Percentiles rank a stretch among this genome's conserved stretches.
These are phyloP conservation scores for Brettanomyces sp. DNA, from an alignment of 805 yeast genomes.

Conservation along the genomic window DNA sequence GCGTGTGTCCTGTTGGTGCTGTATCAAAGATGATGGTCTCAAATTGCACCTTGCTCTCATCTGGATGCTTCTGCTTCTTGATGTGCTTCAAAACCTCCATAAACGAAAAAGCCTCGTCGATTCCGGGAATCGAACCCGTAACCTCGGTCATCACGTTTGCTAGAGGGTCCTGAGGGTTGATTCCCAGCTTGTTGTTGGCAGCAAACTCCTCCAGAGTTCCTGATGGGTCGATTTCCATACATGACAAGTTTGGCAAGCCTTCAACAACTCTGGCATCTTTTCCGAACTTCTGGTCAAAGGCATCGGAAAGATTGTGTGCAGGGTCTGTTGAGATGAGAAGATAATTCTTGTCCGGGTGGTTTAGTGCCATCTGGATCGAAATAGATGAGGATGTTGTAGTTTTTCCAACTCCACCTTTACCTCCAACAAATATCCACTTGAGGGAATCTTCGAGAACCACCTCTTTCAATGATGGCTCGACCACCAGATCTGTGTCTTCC, in stretches of 20 bases:
- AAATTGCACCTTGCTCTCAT: constrained; percentile 34
- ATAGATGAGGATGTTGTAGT: constrained; percentile 95
- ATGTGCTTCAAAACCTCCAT: constrained; percentile 98
- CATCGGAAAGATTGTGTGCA: constrained; percentile 95
- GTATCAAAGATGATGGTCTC: constrained; percentile 94
- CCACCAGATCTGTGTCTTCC: constrained; percentile 37
- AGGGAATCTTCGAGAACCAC: constrained; percentile 55
- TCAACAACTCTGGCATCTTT: constrained; percentile 93
- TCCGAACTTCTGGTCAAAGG: constrained; percentile 96
- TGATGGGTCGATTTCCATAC: constrained; percentile 98
- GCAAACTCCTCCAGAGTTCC: constrained; percentile 85
- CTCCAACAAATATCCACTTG: constrained; percentile 98
- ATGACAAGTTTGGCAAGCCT: constrained; percentile 78
- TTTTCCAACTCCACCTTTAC: constrained; percentile 99
- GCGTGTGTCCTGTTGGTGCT: constrained; percentile 99
- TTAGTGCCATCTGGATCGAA: constrained; percentile 85
- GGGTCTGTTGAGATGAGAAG: constrained; percentile 94
- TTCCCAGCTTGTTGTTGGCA: constrained; percentile 22
- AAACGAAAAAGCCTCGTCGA: constrained; percentile 94
- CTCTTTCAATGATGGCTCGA: constrained; percentile 66
- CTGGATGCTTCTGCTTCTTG: constrained; percentile 48
- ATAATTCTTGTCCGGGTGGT: constrained; percentile 72
- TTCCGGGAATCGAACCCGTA: constrained; percentile 95
- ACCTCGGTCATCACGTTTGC: constrained; percentile 76
- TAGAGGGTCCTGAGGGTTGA: constrained; percentile 55